phyloP scores from a whole-genome alignment of 441 rosid genomes.

The Geranium incanum region DNA sequence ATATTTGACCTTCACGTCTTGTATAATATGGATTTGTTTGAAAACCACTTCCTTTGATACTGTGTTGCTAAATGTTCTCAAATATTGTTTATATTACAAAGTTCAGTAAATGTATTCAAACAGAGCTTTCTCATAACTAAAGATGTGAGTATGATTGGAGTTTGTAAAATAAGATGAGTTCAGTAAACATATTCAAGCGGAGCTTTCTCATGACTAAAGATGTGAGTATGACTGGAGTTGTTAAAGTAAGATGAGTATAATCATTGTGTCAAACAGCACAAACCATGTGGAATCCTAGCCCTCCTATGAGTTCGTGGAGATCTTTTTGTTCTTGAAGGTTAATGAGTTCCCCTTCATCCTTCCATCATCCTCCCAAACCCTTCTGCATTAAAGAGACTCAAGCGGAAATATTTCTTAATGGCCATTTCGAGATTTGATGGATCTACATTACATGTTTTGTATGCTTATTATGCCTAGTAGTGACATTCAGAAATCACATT shows the following conservation, averaged over 20 bases:
- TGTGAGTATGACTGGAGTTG: too few species aligned
- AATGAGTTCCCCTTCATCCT: background rate
- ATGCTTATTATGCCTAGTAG: background rate
- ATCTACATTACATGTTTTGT: background rate
- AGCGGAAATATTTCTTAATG: background rate
- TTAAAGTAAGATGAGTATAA: too few species aligned
- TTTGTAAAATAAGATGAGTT: too few species aligned
- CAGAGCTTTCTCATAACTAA: too few species aligned
- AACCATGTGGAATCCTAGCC: background rate
- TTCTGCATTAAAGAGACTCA: background rate
- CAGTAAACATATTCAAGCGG: too few species aligned
- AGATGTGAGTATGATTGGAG: too few species aligned
- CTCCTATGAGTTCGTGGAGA: background rate
- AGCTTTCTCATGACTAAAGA: too few species aligned
- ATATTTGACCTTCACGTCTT: constrained; percentile 7
- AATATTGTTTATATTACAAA: background rate
- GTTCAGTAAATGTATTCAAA: background rate
- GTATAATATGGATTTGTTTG: background rate
- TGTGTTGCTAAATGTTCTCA: background rate
- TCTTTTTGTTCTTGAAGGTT: background rate
- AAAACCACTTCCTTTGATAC: background rate
- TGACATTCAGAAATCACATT: background rate
- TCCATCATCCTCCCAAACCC: background rate
- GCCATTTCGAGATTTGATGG: background rate
- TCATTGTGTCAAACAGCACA: background rate